A percentile compares a stretch with the other conserved stretches of the same genome.
Evolutionary conservation across 192 early-diverging fungal genomes (phyloP).

Genomic region (Backusella parvicylindrica): DNA sequence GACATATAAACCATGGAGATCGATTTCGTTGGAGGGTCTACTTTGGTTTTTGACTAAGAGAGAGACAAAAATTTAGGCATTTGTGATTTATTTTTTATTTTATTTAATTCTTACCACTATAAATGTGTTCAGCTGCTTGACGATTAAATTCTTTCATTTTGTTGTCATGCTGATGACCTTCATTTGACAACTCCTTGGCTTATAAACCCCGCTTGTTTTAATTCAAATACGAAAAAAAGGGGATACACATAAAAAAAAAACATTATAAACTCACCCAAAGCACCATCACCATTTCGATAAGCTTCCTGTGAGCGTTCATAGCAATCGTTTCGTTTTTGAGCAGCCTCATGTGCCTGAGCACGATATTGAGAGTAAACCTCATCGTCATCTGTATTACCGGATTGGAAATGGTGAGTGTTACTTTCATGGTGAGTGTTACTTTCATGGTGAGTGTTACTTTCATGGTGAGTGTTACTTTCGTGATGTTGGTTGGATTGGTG

Average conservation of each 20-base stretch:
- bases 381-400: conserved; percentile 21
- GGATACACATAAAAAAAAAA: neutral
- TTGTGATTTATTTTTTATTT: neutral
- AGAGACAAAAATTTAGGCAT: neutral
- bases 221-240: neutral
- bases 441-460: neutral
- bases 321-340: conserved; percentile 44
- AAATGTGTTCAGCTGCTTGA: conserved; percentile 49
- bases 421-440: neutral
- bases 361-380: conserved; percentile 29
- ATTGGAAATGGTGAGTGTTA: neutral
- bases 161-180: conserved; percentile 52
- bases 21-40: conserved; percentile 47
- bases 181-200: conserved; percentile 47
- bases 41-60: conserved; percentile 40
- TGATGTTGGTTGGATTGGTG: conserved; percentile 8
- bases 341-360: conserved; percentile 41
- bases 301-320: conserved; percentile 45
- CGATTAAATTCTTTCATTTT: conserved; percentile 56
- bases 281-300: conserved; percentile 43
- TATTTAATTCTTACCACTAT: conserved; percentile 27
- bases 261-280: conserved; percentile 30
- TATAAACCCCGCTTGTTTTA: neutral
- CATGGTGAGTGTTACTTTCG: neutral
- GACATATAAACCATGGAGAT: conserved; percentile 69